These are phyloP conservation scores for Schwanniomyces sp. DNA, from an alignment of 805 yeast species.

Conservation along the genomic window DNA sequence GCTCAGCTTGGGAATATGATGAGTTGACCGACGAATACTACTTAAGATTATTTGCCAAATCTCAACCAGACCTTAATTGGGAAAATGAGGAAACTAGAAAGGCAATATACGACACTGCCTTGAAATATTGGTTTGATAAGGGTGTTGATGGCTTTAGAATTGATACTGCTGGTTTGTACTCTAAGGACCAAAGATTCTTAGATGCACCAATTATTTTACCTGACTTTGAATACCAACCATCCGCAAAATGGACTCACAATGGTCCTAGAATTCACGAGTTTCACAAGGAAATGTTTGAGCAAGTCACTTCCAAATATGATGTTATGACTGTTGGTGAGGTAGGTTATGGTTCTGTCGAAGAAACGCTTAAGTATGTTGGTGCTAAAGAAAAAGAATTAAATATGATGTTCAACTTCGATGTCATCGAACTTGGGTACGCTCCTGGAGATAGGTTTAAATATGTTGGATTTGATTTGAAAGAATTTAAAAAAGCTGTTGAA, in stretches of 20 bases:
- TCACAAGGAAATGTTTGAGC: conserved; percentile 49
- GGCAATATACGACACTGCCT: conserved; percentile 46
- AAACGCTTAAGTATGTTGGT: conserved; percentile 43
- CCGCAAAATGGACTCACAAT: conserved; percentile 28
- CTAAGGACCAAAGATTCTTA: conserved; percentile 44
- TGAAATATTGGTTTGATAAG: conserved; percentile 53
- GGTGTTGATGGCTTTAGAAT: conserved; percentile 63
- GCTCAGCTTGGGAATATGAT: conserved; percentile 59
- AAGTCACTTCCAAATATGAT: conserved; percentile 46
- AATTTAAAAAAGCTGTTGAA: conserved; percentile 41
- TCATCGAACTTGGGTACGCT: conserved; percentile 37
- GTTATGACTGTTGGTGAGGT: conserved; percentile 61
- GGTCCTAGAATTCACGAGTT: conserved; percentile 62
- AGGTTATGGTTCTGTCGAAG: conserved; percentile 42
- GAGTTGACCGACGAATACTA: conserved; percentile 55
- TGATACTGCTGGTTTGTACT: conserved; percentile 54
- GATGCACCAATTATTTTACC: conserved; percentile 52
- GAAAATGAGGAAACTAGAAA: conserved; percentile 43
- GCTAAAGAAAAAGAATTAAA: conserved; percentile 36
- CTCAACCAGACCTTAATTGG: conserved; percentile 66
- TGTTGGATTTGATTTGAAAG: conserved; percentile 31
- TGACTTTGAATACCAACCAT: conserved; percentile 40
- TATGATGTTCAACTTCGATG: conserved; percentile 36
- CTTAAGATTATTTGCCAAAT: conserved; percentile 49
- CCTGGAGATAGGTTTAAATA: conserved; percentile 34